Percentiles rank a stretch among this genome's conserved stretches.
Conservation (phyloP, 2,329 filamentous ascomycete genomes). For the Cercospora sp. region DNA sequence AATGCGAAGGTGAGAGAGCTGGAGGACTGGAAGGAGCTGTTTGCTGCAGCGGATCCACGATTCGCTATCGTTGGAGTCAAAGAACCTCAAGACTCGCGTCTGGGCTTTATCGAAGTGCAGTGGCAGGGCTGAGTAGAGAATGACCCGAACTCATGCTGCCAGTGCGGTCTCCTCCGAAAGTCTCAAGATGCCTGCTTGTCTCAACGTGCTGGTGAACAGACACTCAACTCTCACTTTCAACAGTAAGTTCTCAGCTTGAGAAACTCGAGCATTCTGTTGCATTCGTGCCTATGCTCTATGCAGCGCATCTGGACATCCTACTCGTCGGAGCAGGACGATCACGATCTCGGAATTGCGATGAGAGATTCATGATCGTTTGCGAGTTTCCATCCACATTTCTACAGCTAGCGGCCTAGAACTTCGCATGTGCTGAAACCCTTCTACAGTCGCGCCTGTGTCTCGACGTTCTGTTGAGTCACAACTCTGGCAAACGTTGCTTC, state of each 20-base stretch:
- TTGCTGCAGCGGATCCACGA: neutral
- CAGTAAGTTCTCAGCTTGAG: too few relatives aligned
- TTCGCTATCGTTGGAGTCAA: neutral
- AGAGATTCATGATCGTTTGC: too few relatives aligned
- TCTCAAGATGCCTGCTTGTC: too few relatives aligned
- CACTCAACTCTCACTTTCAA: too few relatives aligned
- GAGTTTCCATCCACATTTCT: neutral
- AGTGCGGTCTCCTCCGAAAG: neutral
- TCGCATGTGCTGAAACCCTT: neutral
- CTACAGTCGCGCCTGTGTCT: neutral
- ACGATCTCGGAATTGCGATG: too few relatives aligned
- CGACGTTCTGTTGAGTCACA: neutral
- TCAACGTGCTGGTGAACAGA: too few relatives aligned
- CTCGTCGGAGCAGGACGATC: too few relatives aligned
- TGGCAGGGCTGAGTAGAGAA: neutral
- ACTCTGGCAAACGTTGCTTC: constrained; percentile 12
- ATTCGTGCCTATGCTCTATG: too few relatives aligned
- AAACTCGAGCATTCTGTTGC: too few relatives aligned
- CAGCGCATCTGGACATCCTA: too few relatives aligned
- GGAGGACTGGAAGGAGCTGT: neutral
- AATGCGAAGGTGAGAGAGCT: neutral
- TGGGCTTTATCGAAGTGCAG: neutral
- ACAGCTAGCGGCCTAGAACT: neutral
- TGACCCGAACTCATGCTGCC: neutral
- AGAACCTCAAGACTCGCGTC: neutral